Conservation (phyloP, 2,329 filamentous ascomycete species). For the Stagonosporopsis vannaccii region DNA sequence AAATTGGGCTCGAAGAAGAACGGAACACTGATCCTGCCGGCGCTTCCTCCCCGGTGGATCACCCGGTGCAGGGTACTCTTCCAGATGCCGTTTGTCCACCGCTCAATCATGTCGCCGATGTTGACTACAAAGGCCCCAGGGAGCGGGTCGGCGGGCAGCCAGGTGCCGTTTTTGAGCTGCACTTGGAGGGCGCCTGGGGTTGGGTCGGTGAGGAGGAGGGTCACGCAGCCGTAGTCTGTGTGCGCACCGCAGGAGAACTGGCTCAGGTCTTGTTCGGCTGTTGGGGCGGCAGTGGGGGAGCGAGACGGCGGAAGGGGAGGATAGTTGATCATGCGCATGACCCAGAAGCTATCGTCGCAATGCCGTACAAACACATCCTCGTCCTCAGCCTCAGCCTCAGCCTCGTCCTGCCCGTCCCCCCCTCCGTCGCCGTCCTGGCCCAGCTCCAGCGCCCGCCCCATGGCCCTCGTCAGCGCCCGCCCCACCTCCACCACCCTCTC, state of each 20-base stretch:
- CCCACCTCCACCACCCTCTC: constrained; percentile 39
- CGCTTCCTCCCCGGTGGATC: constrained; percentile 50
- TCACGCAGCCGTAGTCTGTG: constrained; percentile 58
- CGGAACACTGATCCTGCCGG: constrained; percentile 54
- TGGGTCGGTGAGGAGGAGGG: constrained; percentile 55
- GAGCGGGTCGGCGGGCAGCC: constrained; percentile 56
- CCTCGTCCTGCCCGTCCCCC: constrained; percentile 32
- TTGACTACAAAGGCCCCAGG: constrained; percentile 58
- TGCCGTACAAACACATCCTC: constrained; percentile 43
- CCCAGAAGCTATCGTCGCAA: constrained; percentile 49
- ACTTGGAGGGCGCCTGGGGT: constrained; percentile 56
- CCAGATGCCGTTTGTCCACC: constrained; percentile 55
- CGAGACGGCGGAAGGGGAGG: constrained; percentile 36
- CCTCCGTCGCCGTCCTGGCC: background rate
- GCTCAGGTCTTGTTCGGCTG: constrained; percentile 21
- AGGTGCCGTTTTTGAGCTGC: constrained; percentile 50
- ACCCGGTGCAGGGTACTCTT: constrained; percentile 56
- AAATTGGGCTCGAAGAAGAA: constrained; percentile 60
- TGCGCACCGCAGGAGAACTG: constrained; percentile 53
- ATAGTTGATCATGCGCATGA: constrained; percentile 52
- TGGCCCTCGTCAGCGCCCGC: constrained; percentile 45
- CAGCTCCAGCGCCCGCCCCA: constrained; percentile 49
- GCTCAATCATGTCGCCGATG: constrained; percentile 59
- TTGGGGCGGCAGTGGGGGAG: too few relatives aligned
- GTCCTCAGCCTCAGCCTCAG: too few relatives aligned